Base-by-base conservation (phyloP, 345 rosid species). In the Populus ilicifolia region DNA sequence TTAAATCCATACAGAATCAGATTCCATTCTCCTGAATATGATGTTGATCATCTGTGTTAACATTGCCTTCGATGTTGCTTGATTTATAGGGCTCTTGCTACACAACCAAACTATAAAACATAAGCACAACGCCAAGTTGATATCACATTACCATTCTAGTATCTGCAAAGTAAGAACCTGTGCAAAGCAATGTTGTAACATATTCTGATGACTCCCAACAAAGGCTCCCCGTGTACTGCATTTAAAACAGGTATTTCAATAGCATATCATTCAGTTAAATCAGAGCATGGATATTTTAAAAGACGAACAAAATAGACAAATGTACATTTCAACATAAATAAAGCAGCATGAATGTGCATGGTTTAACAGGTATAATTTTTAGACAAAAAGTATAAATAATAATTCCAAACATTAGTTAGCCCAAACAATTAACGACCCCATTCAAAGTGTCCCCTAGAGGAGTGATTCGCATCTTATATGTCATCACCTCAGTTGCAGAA, bases 1-100 rank as follows among this genome's bases (percentile, higher is more conserved):
- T 74, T 41, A 74, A 76, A 79, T 65, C 54, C 91, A 77, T 78
- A 96, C 99, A 87, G 85, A 90, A 80, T 91, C 96, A 70, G 89
- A 84, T 85, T 96, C 99, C 99, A 96, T 96, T 86, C 99, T 93
- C 83, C 97, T 87, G 85, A 92, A 89, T 66, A 91, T 87, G 38
- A 96, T 93, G 91, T 93, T 91, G 81, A 96, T 89, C 97, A 96
- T 96, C 88, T 96, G 99, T 44, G 99, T 93, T 89, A 96, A 80
- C 99, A 96, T 96, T 77, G 99, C 99, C 87, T 93, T 96, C 50
- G 99, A 93, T 21, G 99, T 96, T 52, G 97, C 97, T 88, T 96
- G 99, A 82, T 96, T 93, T 82, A 96, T 85, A 39, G 95, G 97
- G 86, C 98, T 96, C 93, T 96, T 96, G 93, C 98, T 96, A 81